phyloP scores from a whole-genome alignment of 768 basidiomycete genomes.

The Podaxis pistillaris region DNA sequence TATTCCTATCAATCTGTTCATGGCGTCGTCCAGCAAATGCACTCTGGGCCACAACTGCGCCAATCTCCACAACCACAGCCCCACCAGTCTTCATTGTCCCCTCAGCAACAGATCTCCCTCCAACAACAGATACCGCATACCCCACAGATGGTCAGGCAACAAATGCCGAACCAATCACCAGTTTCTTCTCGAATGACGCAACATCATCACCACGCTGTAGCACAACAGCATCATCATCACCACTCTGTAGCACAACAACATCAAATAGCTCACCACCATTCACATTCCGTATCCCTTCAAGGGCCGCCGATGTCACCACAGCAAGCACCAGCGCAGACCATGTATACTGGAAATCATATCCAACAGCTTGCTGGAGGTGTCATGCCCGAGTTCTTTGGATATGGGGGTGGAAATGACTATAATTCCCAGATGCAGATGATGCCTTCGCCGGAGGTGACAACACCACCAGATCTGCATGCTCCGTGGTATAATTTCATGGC shows the following conservation, averaged over 20 bases:
- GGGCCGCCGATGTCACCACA: slow-evolving; percentile 8
- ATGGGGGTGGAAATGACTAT: slow-evolving; percentile 22
- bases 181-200: slow-evolving; percentile 8
- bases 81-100: slow-evolving; percentile 7
- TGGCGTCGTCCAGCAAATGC: slow-evolving; percentile 6
- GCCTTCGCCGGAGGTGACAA: slow-evolving; percentile 17
- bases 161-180: not conserved
- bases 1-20: slow-evolving; percentile 13
- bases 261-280: slow-evolving; percentile 24
- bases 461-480: slow-evolving; percentile 36
- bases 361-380: slow-evolving; percentile 14
- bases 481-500: slow-evolving; percentile 50
- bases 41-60: slow-evolving; percentile 14
- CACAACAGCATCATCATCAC: not conserved
- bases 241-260: slow-evolving; percentile 19
- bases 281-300: slow-evolving; percentile 15
- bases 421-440: slow-evolving; percentile 26
- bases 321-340: not conserved
- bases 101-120: slow-evolving; percentile 12
- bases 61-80: slow-evolving; percentile 10
- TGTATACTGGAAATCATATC: slow-evolving; percentile 12
- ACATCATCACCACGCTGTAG: not conserved
- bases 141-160: slow-evolving; percentile 1
- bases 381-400: slow-evolving; percentile 32
- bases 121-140: slow-evolving; percentile 25